A percentile compares a stretch with the other conserved stretches of the same genome.
Evolutionary conservation across 441 rosid genomes (phyloP).

Genomic region (Breynia disticha): DNA sequence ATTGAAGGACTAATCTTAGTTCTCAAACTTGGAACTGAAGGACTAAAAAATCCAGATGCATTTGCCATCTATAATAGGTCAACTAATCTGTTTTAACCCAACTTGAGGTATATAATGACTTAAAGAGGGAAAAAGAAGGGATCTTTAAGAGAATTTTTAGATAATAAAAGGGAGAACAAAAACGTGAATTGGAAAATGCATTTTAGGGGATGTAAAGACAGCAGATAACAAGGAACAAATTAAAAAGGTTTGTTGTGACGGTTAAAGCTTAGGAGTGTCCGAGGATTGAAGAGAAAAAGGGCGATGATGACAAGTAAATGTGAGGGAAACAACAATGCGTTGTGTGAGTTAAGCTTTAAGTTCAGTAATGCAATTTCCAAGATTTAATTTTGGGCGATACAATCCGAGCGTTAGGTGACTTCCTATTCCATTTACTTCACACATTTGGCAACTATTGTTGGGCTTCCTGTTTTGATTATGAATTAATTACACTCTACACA

Average conservation of each 20-base stretch:
- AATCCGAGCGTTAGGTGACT: not conserved
- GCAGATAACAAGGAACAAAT: not conserved
- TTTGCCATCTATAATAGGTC: slow-evolving; percentile 83
- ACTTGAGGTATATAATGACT: slow-evolving; percentile 5
- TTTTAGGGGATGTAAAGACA: not conserved
- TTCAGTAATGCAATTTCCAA: slow-evolving; percentile 12
- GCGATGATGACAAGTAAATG: slow-evolving; percentile 34
- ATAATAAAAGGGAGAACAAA: slow-evolving; percentile 9
- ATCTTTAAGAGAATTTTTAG: slow-evolving; percentile 14
- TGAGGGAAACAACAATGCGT: slow-evolving; percentile 43
- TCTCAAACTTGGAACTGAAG: slow-evolving; percentile 46
- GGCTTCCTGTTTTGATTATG: no score
- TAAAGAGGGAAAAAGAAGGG: slow-evolving; percentile 15
- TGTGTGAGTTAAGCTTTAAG: not conserved
- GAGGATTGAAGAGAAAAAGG: slow-evolving; percentile 17
- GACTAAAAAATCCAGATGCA: slow-evolving; percentile 58
- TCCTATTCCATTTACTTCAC: no score
- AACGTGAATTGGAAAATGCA: slow-evolving; percentile 4
- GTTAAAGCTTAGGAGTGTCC: slow-evolving; percentile 32
- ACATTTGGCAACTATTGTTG: no score
- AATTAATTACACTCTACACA: no score
- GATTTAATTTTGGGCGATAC: slow-evolving; percentile 9
- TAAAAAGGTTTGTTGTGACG: not conserved
- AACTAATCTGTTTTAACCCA: no score
- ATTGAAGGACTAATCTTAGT: slow-evolving; percentile 35